Evolutionary conservation across 352 stramenopile species (phyloP), one percentile per base, ranked within the genome.

Genomic region (Nothophytophthora sp.): DNA sequence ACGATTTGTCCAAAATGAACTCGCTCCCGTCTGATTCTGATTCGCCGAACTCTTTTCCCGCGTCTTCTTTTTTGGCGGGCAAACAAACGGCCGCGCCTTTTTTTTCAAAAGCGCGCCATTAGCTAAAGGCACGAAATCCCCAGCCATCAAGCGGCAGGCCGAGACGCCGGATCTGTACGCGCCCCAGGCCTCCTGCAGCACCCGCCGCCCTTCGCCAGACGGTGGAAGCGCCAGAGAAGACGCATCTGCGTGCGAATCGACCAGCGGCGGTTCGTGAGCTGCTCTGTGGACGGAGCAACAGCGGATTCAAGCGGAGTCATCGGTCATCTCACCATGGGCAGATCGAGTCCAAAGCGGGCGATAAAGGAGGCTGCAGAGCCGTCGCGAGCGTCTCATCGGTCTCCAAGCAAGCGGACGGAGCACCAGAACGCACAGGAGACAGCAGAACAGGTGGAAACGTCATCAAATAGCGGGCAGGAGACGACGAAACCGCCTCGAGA

Each of bases 271-370:
- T 16, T 27, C 19, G 11, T 23, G 45, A 32, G 37, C 32, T 19
- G 36, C 33, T 36, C 36, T 57, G 56, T 49, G 35, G 37, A 32
- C 50, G 13, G 32, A 35, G 24, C 39, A 45, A 25, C 8, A 52
- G 40, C 16, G 13, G n/a, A 15, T n/a, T 20, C 25, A 32, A 48
- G 37, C 42, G 30, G 33, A 10, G 44, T 25, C 19, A 7, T 10
- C 23, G 12, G 8, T 36, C 48, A n/a, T n/a, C n/a, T n/a, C n/a
- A n/a, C n/a, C n/a, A 69, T 69, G 60, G 33, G 11, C 32, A 18
- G 22, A 16, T 50, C 34, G 25, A 49, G 25, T 25, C 41, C 42
- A n/a, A 54, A 54, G 11, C 23, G 39, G 29, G 15, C 45, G 28
- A 22, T 46, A 18, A 25, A 38, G 25, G 22, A 20, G 25, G 39